Evolutionary conservation across 305 asterid species (phyloP).

Genomic region (Plantago coronopus): DNA sequence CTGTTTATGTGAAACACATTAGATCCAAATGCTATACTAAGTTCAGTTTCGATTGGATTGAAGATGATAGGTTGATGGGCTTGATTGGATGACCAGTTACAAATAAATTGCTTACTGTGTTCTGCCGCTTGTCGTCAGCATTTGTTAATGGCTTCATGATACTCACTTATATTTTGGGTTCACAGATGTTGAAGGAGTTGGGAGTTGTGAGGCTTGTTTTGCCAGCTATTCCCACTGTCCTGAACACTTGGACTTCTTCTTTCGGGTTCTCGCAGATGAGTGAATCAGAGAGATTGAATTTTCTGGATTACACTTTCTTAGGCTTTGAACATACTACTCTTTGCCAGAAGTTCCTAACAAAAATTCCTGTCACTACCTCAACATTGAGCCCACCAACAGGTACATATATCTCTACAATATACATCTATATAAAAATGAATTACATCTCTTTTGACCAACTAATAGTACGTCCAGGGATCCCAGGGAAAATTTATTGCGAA

Average conservation of each 20-base stretch:
- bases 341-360: constrained; percentile 66
- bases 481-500: constrained; percentile 23
- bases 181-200: constrained; percentile 58
- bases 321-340: constrained; percentile 68
- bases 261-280: constrained; percentile 74
- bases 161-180: neutral
- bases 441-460: constrained; percentile 18
- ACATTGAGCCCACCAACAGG: constrained; percentile 41
- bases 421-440: neutral
- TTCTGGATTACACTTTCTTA: constrained; percentile 56
- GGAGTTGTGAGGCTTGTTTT: constrained; percentile 91
- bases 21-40: no score
- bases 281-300: constrained; percentile 50
- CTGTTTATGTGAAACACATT: no score
- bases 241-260: constrained; percentile 69
- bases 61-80: no score
- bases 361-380: constrained; percentile 23
- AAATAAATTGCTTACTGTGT: no score
- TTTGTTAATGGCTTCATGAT: neutral
- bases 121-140: neutral
- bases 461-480: constrained; percentile 37
- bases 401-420: constrained; percentile 24
- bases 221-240: constrained; percentile 66
- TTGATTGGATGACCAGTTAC: no score
- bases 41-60: no score